These are phyloP conservation scores for Paecilomyces variotii DNA, from an alignment of 2,329 filamentous ascomycete genomes.

Conservation along the genomic window DNA sequence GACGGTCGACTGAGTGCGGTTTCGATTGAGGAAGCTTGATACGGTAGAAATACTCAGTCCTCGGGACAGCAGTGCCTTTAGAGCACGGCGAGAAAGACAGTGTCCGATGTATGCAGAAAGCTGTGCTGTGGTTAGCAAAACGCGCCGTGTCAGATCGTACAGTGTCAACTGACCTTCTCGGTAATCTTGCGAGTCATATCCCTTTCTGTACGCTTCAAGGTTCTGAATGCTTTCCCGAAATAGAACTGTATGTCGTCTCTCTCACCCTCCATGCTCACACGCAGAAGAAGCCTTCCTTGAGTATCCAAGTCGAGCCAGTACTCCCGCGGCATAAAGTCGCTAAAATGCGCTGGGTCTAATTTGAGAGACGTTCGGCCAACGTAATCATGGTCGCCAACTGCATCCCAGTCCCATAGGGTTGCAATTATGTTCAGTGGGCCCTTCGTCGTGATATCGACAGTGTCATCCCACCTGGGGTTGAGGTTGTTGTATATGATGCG, in stretches of 20 bases:
- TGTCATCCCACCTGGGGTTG: conserved; percentile 95
- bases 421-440: conserved; percentile 90
- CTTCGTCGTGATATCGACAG: conserved; percentile 88
- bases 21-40: conserved; percentile 56
- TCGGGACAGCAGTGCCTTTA: conserved; percentile 66
- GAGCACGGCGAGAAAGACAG: conserved; percentile 73
- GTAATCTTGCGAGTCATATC: conserved; percentile 98
- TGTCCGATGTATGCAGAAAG: conserved; percentile 88
- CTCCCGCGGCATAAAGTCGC: conserved; percentile 88
- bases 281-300: conserved; percentile 77
- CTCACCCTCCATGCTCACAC: conserved; percentile 98
- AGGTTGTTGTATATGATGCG: conserved; percentile 83
- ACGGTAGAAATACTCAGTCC: conserved; percentile 65
- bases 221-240: conserved; percentile 93
- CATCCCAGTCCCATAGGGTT: conserved; percentile 97
- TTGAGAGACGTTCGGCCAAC: conserved; percentile 95
- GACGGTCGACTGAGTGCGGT: conserved; percentile 42
- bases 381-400: conserved; percentile 93
- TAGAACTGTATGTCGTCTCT: conserved; percentile 98
- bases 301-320: conserved; percentile 98
- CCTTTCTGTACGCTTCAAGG: conserved; percentile 87
- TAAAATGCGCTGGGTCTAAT: conserved; percentile 94
- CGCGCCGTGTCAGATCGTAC: background rate
- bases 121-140: conserved; percentile 36
- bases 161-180: conserved; percentile 65